Base-by-base conservation (phyloP, 164 flowering plant genomes). In the Magnolia kwangsiensis region DNA sequence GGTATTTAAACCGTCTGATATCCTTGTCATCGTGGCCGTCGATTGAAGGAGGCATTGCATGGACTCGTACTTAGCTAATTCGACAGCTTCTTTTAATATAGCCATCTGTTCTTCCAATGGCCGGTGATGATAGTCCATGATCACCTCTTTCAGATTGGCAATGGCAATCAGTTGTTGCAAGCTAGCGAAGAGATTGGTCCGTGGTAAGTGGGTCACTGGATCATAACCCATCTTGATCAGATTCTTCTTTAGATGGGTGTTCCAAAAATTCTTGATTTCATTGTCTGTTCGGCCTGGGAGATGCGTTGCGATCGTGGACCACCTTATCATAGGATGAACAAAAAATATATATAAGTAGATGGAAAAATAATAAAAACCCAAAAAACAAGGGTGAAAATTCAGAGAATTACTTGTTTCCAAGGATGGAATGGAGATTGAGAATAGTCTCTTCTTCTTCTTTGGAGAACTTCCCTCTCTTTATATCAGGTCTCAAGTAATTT, bases 401-500 rank as follows among this genome's bases (percentile, higher is more conserved):
- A 74, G 27, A 13, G 23, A 77, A 1, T 49, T 83, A 89, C 93
- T 86, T 89, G 90, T 89, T 89, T 49, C 92, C 92, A 51, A 88
- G 87, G 78, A 88, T 78, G 79, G 91, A 88, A 76, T 89, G 92
- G 31, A 89, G 89, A 80, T 88, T 84, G 4, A 89, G 87, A 80
- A 89, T 88, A 18, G 90, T 87, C 72, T 85, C 85, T 68, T 89
- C 91, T 81, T 89, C 92, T 2, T 88, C 90, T 76, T 81, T 74
- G 59, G 91, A 86, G 69, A 86, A 87, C 51, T 82, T 87, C 2
- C 92, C 92, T 78, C 92, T 86, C 83, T 89, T 88, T 67, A 89
- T 89, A 64, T 89, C 92, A 76, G 92, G 92, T 71, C 87, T 87
- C 69, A 89, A 75, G 79, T 89, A 89, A 73, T 89, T 89, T 16